Conservation (phyloP, 1,139 yeast genomes). For the Saccharomyces uvarum region DNA sequence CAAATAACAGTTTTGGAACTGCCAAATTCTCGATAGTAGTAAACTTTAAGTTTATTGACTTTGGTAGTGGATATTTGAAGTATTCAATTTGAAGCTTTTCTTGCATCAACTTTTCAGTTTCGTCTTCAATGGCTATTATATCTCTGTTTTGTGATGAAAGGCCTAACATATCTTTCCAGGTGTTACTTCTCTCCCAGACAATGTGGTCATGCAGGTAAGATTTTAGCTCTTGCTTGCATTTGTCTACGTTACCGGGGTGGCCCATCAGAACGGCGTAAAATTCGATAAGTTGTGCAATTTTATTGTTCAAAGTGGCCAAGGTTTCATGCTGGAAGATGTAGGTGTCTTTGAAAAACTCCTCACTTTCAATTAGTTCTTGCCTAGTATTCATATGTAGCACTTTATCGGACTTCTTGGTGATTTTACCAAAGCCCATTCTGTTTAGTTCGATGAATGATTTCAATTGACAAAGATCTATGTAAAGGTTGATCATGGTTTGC, state of each 20-base stretch:
- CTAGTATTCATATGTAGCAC: slow-evolving; percentile 45
- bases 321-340: slow-evolving; percentile 44
- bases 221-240: slow-evolving; percentile 38
- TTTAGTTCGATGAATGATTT: slow-evolving; percentile 61
- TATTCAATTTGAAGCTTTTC: slow-evolving; percentile 22
- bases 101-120: slow-evolving; percentile 12
- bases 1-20: slow-evolving; percentile 36
- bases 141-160: slow-evolving; percentile 42
- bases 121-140: slow-evolving; percentile 14
- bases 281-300: slow-evolving; percentile 42
- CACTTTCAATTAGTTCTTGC: slow-evolving; percentile 38
- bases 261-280: slow-evolving; percentile 39
- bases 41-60: slow-evolving; percentile 36
- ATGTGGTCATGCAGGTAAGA: slow-evolving; percentile 62
- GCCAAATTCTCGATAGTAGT: slow-evolving; percentile 29
- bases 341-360: slow-evolving; percentile 37
- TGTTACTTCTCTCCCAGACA: slow-evolving; percentile 68
- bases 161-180: slow-evolving; percentile 67
- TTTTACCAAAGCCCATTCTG: slow-evolving; percentile 60
- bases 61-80: slow-evolving; percentile 28
- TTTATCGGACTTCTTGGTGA: slow-evolving; percentile 64
- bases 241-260: slow-evolving; percentile 12
- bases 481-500: slow-evolving; percentile 49
- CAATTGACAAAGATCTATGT: slow-evolving; percentile 54
- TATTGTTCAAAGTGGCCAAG: slow-evolving; percentile 38